Evolutionary conservation across 805 yeast genomes (phyloP).

Genomic region (Kazachstania africana): DNA sequence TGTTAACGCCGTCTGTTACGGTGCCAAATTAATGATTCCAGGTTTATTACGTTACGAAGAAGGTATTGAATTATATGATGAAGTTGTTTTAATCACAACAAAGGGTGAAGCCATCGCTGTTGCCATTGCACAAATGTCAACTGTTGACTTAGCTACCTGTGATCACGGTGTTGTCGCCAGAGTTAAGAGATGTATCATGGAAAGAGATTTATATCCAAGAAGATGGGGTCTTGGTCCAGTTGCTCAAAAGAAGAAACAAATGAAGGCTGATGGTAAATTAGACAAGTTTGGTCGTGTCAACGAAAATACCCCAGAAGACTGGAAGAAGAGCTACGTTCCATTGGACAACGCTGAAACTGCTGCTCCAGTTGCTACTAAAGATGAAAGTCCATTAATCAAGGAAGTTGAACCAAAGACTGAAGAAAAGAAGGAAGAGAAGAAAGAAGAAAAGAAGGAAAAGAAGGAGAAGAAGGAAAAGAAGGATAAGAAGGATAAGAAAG

Average conservation of each 20-base stretch:
- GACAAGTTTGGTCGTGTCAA: slow-evolving; percentile 91
- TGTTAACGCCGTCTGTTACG: slow-evolving; percentile 95
- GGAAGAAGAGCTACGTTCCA: slow-evolving; percentile 80
- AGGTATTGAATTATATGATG: slow-evolving; percentile 94
- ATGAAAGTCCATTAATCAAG: slow-evolving; percentile 30
- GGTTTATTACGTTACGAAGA: slow-evolving; percentile 96
- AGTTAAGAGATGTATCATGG: slow-evolving; percentile 99
- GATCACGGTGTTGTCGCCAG: slow-evolving; percentile 98
- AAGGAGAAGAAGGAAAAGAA: slow-evolving; percentile 43
- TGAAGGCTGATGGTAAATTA: slow-evolving; percentile 93
- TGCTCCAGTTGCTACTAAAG: slow-evolving; percentile 4
- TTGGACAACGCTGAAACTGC: slow-evolving; percentile 38
- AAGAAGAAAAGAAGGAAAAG: slow-evolving; percentile 43
- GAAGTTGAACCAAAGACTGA: slow-evolving; percentile 27
- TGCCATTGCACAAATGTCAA: slow-evolving; percentile 97
- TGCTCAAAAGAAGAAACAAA: slow-evolving; percentile 96
- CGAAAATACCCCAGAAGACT: slow-evolving; percentile 84
- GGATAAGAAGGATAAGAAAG: slow-evolving; percentile 36
- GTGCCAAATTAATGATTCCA: slow-evolving; percentile 98
- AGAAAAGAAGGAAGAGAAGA: slow-evolving; percentile 36
- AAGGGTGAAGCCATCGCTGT: slow-evolving; percentile 99
- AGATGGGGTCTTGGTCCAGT: slow-evolving; percentile 99
- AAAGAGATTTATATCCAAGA: slow-evolving; percentile 97
- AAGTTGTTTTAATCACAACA: slow-evolving; percentile 94
- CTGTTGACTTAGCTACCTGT: slow-evolving; percentile 90